Conservation (phyloP, 768 basidiomycete species). For the Calocera viscosa region DNA sequence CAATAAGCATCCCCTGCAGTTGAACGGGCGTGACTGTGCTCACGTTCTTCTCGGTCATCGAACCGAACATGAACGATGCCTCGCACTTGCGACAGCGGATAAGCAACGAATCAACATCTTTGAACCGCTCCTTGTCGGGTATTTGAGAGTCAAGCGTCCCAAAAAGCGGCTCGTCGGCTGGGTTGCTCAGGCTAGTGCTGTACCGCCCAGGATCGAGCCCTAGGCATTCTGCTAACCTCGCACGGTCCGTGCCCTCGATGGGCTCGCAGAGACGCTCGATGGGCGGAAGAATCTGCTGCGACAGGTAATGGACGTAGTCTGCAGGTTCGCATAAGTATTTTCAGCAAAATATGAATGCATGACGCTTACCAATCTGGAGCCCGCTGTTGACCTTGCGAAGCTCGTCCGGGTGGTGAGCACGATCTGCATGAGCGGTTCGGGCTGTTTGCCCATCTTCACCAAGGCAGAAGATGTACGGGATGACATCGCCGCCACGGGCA, state of each 20-base stretch:
- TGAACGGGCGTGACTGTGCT: slow-evolving; percentile 16
- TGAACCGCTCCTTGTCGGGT: slow-evolving; percentile 78
- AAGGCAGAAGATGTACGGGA: slow-evolving; percentile 88
- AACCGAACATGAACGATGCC: slow-evolving; percentile 42
- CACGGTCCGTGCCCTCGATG: slow-evolving; percentile 88
- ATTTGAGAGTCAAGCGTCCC: slow-evolving; percentile 77
- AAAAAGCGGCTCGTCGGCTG: slow-evolving; percentile 52
- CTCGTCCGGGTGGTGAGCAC: slow-evolving; percentile 90
- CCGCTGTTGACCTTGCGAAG: slow-evolving; percentile 53
- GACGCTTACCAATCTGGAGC: slow-evolving; percentile 54
- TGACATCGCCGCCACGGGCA: slow-evolving; percentile 80
- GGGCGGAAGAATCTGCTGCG: slow-evolving; percentile 84
- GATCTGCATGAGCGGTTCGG: slow-evolving; percentile 72
- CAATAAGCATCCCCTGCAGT: background rate
- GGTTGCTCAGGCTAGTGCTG: slow-evolving; percentile 30
- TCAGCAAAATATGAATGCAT: slow-evolving; percentile 9
- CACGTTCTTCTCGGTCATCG: slow-evolving; percentile 50
- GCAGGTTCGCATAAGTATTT: background rate
- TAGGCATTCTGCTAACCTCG: slow-evolving; percentile 90
- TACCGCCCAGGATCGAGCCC: slow-evolving; percentile 53
- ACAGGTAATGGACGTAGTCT: slow-evolving; percentile 90
- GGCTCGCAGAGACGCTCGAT: slow-evolving; percentile 91
- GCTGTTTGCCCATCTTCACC: slow-evolving; percentile 56
- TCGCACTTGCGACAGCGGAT: slow-evolving; percentile 70
- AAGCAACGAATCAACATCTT: slow-evolving; percentile 54